These are phyloP conservation scores for Colletotrichum sp. DNA, from an alignment of 2,329 filamentous ascomycete species.

Conservation along the genomic window DNA sequence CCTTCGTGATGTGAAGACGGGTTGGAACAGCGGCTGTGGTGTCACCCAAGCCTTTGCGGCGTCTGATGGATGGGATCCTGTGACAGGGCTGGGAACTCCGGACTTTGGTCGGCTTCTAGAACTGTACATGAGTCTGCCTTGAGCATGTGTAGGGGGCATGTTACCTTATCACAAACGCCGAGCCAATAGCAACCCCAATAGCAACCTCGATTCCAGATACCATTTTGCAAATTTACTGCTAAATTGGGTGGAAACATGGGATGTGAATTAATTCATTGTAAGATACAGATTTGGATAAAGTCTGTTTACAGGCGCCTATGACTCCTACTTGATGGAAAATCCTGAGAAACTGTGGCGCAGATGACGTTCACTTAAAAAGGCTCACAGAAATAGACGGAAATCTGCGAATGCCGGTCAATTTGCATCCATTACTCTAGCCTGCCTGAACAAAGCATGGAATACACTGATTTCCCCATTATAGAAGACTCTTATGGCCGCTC, in stretches of 20 bases:
- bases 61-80: constrained; percentile 30
- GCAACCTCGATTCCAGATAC: not conserved
- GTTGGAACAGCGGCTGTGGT: constrained; percentile 30
- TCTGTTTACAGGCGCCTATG: not conserved
- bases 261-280: not conserved
- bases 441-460: not conserved
- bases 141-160: not conserved
- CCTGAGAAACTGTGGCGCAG: not conserved
- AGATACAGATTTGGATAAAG: not conserved
- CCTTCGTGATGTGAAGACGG: constrained; percentile 27
- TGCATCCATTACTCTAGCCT: not conserved
- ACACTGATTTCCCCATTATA: not conserved
- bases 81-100: constrained; percentile 28
- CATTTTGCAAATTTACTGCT: not conserved
- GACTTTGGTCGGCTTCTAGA: not conserved
- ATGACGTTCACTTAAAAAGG: not conserved
- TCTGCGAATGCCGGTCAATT: not conserved
- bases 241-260: not conserved
- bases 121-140: not conserved
- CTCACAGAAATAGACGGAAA: not conserved
- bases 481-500: not conserved
- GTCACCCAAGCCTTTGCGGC: constrained; percentile 27
- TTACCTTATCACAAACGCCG: not conserved
- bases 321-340: not conserved
- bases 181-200: not conserved